Evolutionary conservation across 23 red algal species (phyloP), one percentile per base, ranked within the genome.

Genomic region (Agarophyton chilense): DNA sequence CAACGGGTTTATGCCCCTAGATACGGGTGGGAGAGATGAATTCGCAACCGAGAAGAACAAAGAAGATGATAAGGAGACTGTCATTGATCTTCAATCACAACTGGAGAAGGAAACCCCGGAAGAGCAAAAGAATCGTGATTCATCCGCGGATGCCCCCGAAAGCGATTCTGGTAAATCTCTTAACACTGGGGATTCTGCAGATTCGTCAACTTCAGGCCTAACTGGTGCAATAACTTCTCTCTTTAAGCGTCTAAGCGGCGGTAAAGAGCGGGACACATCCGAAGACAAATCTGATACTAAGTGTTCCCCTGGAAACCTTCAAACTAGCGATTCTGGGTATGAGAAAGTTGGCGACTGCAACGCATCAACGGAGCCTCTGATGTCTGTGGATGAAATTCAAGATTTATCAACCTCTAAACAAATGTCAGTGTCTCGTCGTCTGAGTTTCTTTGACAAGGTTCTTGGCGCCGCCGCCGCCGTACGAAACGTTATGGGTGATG

Each of bases 401-500:
- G 36, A 72, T 44, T 43, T 72, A 19, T 43, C 65, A 25, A 24
- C 14, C 1, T 72, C 65, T 12, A 72, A 41, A 19, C 65, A 24
- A 13, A 72, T 72, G 65, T 72, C 65, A 43, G 39, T 44, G 14
- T 43, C 65, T 21, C 65, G 65, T 8, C 65, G 65, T 13, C 14
- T 72, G 10, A 72, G 65, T 35, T 72, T 72, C 65, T 35, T 72
- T 43, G 65, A 72, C 3, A 72, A 72, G 35, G 65, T 72, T 42
- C 4, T 41, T 21, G 65, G 65, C n/a, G 65, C 65, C 42, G 65
- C 65, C 1, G 65, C 65, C 4, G 65, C 65, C 10, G 39, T 72
- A 21, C 65, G 65, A 72, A 40, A 72, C 6, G 65, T 72, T 28
- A 72, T 44, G 65, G 36, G 8, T n/a, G 65, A 72, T 72, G 21